phyloP scores from a whole-genome alignment of 495 filamentous ascomycete genomes.

The Schizothecium vesticola region DNA sequence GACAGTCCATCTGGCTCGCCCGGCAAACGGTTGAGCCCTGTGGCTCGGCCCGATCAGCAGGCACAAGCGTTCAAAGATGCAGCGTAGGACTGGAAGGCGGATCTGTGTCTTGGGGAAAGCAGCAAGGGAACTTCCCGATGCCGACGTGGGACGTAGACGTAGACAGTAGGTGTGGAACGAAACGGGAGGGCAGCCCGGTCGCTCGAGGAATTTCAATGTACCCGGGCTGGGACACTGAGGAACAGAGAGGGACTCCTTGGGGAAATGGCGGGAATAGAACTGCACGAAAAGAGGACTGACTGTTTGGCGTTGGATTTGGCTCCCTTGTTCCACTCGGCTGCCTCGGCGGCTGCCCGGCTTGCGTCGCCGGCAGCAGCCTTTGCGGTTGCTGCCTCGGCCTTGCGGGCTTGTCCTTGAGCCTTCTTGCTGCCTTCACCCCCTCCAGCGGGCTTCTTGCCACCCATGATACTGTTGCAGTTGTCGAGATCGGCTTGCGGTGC shows the following conservation, averaged over 20 bases:
- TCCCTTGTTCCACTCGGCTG: conserved; percentile 77
- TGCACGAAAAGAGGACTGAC: conserved; percentile 43
- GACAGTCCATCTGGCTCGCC: neutral
- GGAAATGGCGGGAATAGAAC: neutral
- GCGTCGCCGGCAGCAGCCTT: conserved; percentile 68
- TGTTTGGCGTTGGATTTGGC: conserved; percentile 79
- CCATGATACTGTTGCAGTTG: conserved; percentile 34
- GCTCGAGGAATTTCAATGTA: too few species aligned
- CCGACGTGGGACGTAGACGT: neutral
- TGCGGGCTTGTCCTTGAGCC: conserved; percentile 82
- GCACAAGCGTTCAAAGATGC: neutral
- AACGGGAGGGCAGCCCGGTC: neutral
- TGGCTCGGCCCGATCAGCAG: neutral
- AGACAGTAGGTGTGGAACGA: neutral
- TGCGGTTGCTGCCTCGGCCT: conserved; percentile 76
- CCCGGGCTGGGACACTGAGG: too few species aligned
- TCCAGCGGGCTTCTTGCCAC: conserved; percentile 53
- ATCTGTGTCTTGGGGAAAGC: neutral
- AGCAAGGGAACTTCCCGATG: neutral
- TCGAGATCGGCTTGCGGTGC: neutral
- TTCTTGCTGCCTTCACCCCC: conserved; percentile 78
- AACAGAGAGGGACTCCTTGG: too few species aligned
- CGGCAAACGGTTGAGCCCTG: neutral
- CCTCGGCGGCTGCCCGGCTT: conserved; percentile 65
- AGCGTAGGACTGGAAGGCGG: neutral